Base-by-base conservation (phyloP, 192 early-diverging fungal species). In the Coemansia sp. region DNA sequence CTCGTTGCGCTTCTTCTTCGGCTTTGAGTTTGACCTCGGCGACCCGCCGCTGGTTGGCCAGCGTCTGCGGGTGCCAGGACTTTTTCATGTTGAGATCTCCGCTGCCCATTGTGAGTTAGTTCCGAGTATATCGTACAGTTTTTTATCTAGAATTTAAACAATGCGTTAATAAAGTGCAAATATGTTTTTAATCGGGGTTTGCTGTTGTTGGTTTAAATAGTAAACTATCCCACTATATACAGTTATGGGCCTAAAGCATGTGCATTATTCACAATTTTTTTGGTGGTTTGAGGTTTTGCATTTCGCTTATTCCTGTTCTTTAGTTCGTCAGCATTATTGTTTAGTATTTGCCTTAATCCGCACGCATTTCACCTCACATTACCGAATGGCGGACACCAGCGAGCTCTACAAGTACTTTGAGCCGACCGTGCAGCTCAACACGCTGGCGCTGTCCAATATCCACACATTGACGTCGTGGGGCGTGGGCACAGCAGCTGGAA, bases 51-150 rank as follows among this genome's bases (percentile, higher is more conserved):
- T 93, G 93, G 80, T 97, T 95, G 45, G 88, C 87, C 59, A 91
- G 87, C 32, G 94, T 96, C 62, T 85, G 83, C 62, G 96, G 93
- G 87, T 97, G 96, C 95, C 95, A 98, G 32, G 90, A 93, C 84
- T 97, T 98, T 90, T 97, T 96, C 85, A 96, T 85, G 68, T 94
- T 95, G 58, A 84, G 67, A 47, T 84, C 81, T 23, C 83, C 76
- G 60, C 81, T 64, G 22, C 79, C 79, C 82, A 81, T 80, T n/a
- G 32, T 53, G 14, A 24, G 21, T 53, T 27, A 12, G 21, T 53
- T 24, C 23, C 8, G 23, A 27, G 6, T 43, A 43, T 11, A 53
- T 6, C 17, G 10, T 53, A 24, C 22, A 51, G 50, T 25, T 53
- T 53, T n/a, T 22, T n/a, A 50, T n/a, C 49, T n/a, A 21, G 2